A percentile compares a stretch with the other conserved stretches of the same genome.
Conservation (phyloP, 805 yeast genomes). For the Hanseniaspora valbyensis region DNA sequence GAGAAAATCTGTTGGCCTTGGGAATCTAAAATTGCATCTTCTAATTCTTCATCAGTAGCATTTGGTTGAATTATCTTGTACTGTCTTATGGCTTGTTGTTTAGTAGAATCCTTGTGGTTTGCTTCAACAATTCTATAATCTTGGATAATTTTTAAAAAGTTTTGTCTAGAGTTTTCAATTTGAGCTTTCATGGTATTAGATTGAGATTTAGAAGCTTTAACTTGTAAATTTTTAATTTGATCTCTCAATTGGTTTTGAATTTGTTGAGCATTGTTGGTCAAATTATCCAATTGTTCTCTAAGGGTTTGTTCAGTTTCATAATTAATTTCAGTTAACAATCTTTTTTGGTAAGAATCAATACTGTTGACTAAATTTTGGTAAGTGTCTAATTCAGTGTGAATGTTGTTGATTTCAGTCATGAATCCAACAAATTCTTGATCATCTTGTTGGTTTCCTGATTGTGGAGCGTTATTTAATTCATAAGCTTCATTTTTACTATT, state of each 20-base stretch:
- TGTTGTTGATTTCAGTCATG: slow-evolving; percentile 56
- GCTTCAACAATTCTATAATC: slow-evolving; percentile 80
- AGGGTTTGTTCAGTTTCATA: slow-evolving; percentile 57
- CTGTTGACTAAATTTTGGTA: slow-evolving; percentile 59
- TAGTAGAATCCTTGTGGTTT: slow-evolving; percentile 70
- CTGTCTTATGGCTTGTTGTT: slow-evolving; percentile 84
- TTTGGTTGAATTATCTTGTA: slow-evolving; percentile 80
- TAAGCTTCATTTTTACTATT: slow-evolving; percentile 15
- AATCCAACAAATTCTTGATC: slow-evolving; percentile 47
- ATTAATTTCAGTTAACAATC: slow-evolving; percentile 61
- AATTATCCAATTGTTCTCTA: slow-evolving; percentile 64
- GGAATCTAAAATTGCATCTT: slow-evolving; percentile 71
- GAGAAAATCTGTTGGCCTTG: slow-evolving; percentile 88
- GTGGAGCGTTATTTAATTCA: slow-evolving; percentile 14
- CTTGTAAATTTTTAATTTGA: slow-evolving; percentile 67
- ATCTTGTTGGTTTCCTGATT: slow-evolving; percentile 17
- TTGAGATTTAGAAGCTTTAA: slow-evolving; percentile 55
- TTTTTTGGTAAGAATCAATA: slow-evolving; percentile 58
- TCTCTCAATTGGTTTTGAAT: slow-evolving; percentile 64
- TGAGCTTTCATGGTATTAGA: slow-evolving; percentile 65
- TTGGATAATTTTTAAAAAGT: slow-evolving; percentile 76
- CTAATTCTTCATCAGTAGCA: slow-evolving; percentile 73
- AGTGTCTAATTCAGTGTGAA: slow-evolving; percentile 58
- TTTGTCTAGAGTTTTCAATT: slow-evolving; percentile 75
- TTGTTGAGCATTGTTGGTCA: slow-evolving; percentile 66